Percentiles rank a stretch among this genome's conserved stretches.
phyloP scores from a whole-genome alignment of 176 grass and related monocot species.

The Thalia dealbata region DNA sequence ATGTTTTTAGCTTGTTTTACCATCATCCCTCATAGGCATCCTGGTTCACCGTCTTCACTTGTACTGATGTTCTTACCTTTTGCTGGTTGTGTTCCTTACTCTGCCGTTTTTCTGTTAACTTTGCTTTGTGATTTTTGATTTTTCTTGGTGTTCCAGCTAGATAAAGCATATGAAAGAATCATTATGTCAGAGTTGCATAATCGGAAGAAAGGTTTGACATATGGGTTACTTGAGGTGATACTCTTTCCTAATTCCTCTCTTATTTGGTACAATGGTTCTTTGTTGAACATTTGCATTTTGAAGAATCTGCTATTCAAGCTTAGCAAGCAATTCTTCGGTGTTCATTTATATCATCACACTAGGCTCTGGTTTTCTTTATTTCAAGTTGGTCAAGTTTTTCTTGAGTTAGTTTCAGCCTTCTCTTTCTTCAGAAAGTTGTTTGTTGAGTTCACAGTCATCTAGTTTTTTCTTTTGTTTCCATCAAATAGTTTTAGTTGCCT shows the following conservation, averaged over 20 bases:
- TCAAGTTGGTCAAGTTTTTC: no score
- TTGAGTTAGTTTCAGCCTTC: no score
- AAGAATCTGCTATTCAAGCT: neutral
- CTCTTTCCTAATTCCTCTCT: neutral
- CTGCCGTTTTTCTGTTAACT: neutral
- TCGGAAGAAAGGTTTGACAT: conserved; percentile 71
- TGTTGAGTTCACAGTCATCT: neutral
- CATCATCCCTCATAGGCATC: neutral
- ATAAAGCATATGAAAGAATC: conserved; percentile 80
- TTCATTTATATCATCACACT: no score
- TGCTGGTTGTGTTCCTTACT: neutral
- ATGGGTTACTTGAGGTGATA: conserved; percentile 67
- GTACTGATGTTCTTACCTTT: neutral
- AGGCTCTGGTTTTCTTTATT: no score
- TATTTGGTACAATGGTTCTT: neutral
- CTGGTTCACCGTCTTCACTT: neutral
- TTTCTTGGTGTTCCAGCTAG: conserved; percentile 43
- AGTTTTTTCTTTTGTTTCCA: neutral
- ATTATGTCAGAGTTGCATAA: conserved; percentile 92
- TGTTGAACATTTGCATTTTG: neutral
- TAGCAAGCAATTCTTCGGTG: no score
- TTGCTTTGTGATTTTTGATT: neutral
- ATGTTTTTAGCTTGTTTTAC: neutral
- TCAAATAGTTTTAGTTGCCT: neutral
- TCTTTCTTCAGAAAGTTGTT: no score